Conservation (phyloP, 495 filamentous ascomycete genomes). For the Podospora bellae-mahoneyi region DNA sequence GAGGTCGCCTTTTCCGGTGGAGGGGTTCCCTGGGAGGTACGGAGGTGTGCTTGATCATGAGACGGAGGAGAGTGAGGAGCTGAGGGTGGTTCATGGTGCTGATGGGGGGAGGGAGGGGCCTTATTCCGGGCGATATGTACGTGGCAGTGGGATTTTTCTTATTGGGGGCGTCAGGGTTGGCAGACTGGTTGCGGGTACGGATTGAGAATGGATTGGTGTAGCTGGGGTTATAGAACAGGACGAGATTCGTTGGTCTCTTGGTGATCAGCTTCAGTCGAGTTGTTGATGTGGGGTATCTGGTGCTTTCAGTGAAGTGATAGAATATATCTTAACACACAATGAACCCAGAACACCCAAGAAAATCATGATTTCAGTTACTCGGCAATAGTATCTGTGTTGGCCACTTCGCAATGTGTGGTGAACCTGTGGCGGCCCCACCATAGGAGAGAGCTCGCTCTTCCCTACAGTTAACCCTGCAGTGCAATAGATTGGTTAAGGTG, state of each 20-base stretch:
- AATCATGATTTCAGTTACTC: background rate
- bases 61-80: slow-evolving; percentile 6
- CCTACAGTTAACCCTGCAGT: background rate
- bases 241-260: too few species aligned
- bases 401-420: background rate
- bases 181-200: slow-evolving; percentile 7
- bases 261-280: background rate
- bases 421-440: background rate
- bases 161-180: slow-evolving; percentile 1
- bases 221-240: background rate
- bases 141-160: background rate
- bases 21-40: background rate
- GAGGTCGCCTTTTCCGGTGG: background rate
- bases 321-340: background rate
- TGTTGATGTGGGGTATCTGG: background rate
- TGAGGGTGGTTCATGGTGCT: slow-evolving; percentile 13
- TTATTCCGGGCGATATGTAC: slow-evolving; percentile 4
- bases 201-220: background rate
- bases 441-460: background rate
- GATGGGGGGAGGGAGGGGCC: slow-evolving; percentile 18
- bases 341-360: background rate
- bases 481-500: too few species aligned
- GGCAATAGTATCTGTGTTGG: background rate
- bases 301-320: background rate
- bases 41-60: slow-evolving; percentile 27